Percentiles rank a stretch among this genome's conserved stretches.
Evolutionary conservation across 2,329 filamentous ascomycete genomes (phyloP).

Genomic region (Fusarium sp.): DNA sequence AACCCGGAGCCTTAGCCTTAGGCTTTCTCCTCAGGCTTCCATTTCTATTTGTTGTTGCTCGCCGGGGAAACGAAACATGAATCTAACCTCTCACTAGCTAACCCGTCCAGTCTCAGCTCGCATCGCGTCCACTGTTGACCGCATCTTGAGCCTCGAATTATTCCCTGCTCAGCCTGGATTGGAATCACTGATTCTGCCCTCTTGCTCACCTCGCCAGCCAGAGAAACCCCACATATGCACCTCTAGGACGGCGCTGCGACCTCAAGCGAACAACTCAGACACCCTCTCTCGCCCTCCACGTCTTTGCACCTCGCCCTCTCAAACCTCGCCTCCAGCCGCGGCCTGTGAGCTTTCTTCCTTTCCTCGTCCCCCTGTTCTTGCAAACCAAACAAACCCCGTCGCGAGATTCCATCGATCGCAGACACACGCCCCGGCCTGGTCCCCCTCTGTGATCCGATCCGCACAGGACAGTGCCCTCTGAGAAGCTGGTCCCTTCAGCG

Average conservation of each 20-base stretch:
- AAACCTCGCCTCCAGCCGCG: conserved; percentile 16
- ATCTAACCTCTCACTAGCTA: conserved; percentile 14
- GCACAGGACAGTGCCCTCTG: background rate
- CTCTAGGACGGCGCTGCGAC: conserved; percentile 40
- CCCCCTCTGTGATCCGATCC: conserved; percentile 9
- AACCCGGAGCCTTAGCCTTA: conserved; percentile 2
- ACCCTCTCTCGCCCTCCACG: conserved; percentile 40
- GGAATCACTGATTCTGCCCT: conserved; percentile 10
- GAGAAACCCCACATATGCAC: conserved; percentile 53
- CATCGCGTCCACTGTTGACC: conserved; percentile 16
- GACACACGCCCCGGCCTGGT: conserved; percentile 27
- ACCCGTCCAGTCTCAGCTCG: conserved; percentile 11
- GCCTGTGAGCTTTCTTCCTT: conserved; percentile 13
- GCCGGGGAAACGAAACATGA: conserved; percentile 26
- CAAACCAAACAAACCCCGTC: conserved; percentile 19
- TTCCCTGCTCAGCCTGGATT: conserved; percentile 13
- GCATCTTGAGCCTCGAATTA: conserved; percentile 31
- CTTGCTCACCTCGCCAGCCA: conserved; percentile 41
- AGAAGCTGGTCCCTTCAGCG: background rate
- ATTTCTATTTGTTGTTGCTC: conserved; percentile 16
- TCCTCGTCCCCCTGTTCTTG: conserved; percentile 18
- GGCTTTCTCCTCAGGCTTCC: conserved; percentile 23
- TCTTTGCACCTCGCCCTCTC: conserved; percentile 25
- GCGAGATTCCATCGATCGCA: conserved; percentile 12
- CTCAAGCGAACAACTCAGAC: conserved; percentile 48